Conservation (phyloP, 2,329 filamentous ascomycete genomes). For the Lithohypha guttulata region DNA sequence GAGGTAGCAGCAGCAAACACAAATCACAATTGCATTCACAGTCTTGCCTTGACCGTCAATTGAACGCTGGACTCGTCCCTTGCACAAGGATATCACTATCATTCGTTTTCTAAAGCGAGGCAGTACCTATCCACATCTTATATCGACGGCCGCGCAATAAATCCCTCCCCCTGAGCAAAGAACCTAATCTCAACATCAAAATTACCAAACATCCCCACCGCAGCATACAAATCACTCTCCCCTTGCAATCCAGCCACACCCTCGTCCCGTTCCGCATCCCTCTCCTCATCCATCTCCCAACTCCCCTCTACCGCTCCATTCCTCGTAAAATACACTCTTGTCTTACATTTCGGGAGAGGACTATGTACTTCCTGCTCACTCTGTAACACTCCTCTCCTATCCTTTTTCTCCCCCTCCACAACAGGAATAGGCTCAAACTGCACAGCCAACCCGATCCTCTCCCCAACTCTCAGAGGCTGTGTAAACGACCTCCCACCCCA, state of each 20-base stretch:
- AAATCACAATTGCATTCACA: no score
- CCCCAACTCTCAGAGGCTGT: slow-evolving; percentile 39
- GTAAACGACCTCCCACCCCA: slow-evolving; percentile 51
- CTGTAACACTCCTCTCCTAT: slow-evolving; percentile 23
- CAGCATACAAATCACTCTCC: slow-evolving; percentile 52
- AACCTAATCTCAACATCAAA: slow-evolving; percentile 50
- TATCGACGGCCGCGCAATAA: not conserved
- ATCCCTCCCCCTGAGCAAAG: slow-evolving; percentile 12
- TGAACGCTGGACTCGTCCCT: no score
- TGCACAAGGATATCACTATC: no score
- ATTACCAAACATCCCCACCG: slow-evolving; percentile 51
- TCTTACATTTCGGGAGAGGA: slow-evolving; percentile 13
- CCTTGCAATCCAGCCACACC: slow-evolving; percentile 56
- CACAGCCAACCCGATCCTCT: slow-evolving; percentile 51
- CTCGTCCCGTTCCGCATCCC: slow-evolving; percentile 40
- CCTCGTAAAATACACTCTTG: slow-evolving; percentile 46
- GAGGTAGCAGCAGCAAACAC: no score
- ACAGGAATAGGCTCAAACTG: slow-evolving; percentile 34
- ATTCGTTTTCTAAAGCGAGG: no score
- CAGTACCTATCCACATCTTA: no score
- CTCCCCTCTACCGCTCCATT: slow-evolving; percentile 41
- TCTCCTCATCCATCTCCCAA: slow-evolving; percentile 52
- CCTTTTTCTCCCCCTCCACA: slow-evolving; percentile 16
- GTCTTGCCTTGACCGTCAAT: no score
- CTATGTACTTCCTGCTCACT: slow-evolving; percentile 2